Percentiles rank a stretch among this genome's conserved stretches.
Evolutionary conservation across 495 filamentous ascomycete genomes (phyloP).

Genomic region (Hypoxylon intermedium): DNA sequence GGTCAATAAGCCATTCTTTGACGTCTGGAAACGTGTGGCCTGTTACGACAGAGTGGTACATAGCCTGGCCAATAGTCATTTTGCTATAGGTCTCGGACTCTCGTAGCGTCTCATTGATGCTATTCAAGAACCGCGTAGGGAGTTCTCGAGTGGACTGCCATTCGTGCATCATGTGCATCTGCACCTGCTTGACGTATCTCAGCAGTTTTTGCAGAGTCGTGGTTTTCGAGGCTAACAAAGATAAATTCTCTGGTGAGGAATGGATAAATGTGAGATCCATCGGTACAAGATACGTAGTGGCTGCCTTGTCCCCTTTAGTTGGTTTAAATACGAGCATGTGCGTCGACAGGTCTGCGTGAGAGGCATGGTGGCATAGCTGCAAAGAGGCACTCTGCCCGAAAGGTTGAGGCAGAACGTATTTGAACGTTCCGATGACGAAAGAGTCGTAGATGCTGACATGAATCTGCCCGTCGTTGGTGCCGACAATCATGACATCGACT

Average conservation of each 20-base stretch:
- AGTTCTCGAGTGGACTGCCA: constrained; percentile 85
- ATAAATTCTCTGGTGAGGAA: constrained; percentile 78
- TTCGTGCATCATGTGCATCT: constrained; percentile 74
- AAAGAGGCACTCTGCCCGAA: constrained; percentile 27
- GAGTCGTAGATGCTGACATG: constrained; percentile 89
- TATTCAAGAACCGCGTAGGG: constrained; percentile 75
- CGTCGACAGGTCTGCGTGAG: constrained; percentile 75
- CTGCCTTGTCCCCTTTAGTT: constrained; percentile 34
- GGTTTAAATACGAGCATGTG: constrained; percentile 72
- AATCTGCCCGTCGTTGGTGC: constrained; percentile 77
- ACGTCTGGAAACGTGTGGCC: constrained; percentile 78
- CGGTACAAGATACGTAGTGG: constrained; percentile 68
- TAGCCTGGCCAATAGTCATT: constrained; percentile 71
- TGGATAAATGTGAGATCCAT: constrained; percentile 84
- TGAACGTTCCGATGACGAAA: constrained; percentile 78
- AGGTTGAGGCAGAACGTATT: constrained; percentile 44
- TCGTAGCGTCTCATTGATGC: constrained; percentile 70
- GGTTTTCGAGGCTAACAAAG: constrained; percentile 82
- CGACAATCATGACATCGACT: constrained; percentile 83
- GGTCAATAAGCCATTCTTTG: constrained; percentile 88
- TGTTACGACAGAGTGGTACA: constrained; percentile 86
- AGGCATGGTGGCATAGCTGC: constrained; percentile 67
- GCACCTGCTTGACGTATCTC: constrained; percentile 78
- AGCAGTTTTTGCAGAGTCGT: constrained; percentile 86
- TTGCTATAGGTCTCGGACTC: constrained; percentile 36